Percentiles rank a stretch among this genome's conserved stretches.
phyloP scores from a whole-genome alignment of 1,139 yeast species.

The Meyerozyma sp. region DNA sequence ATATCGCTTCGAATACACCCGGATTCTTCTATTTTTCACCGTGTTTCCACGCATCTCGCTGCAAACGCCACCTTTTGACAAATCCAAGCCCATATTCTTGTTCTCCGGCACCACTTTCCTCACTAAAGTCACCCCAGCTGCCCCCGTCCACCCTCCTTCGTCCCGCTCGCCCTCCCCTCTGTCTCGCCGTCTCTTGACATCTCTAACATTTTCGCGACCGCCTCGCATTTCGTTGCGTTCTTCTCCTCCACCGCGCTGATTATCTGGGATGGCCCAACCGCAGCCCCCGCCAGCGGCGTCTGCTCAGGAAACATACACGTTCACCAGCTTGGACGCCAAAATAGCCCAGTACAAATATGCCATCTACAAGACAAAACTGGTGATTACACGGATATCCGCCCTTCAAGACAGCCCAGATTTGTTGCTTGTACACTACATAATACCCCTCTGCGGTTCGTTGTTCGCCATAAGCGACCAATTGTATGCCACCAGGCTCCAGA shows the following conservation, averaged over 20 bases:
- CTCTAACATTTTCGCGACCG: not conserved
- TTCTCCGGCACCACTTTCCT: too few relatives aligned
- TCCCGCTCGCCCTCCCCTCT: not conserved
- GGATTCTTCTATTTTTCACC: too few relatives aligned
- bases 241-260: not conserved
- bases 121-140: too few relatives aligned
- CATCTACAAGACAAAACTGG: constrained; percentile 24
- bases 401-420: constrained; percentile 3
- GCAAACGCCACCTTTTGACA: too few relatives aligned
- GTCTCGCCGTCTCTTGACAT: not conserved
- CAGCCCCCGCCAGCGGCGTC: not conserved
- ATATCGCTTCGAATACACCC: too few relatives aligned
- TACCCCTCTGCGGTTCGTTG: constrained; percentile 9
- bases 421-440: constrained; percentile 7
- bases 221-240: not conserved
- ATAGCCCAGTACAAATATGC: constrained; percentile 39
- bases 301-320: constrained; percentile 1
- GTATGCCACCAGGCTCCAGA: constrained; percentile 6
- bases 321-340: constrained; percentile 27
- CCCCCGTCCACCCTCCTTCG: too few relatives aligned
- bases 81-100: too few relatives aligned
- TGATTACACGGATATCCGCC: constrained; percentile 16
- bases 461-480: constrained; percentile 11
- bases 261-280: not conserved
- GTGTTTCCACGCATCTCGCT: too few relatives aligned